Percentiles rank a stretch among this genome's conserved stretches.
Evolutionary conservation across 2,329 filamentous ascomycete species (phyloP).

Genomic region (Didymella exigua): DNA sequence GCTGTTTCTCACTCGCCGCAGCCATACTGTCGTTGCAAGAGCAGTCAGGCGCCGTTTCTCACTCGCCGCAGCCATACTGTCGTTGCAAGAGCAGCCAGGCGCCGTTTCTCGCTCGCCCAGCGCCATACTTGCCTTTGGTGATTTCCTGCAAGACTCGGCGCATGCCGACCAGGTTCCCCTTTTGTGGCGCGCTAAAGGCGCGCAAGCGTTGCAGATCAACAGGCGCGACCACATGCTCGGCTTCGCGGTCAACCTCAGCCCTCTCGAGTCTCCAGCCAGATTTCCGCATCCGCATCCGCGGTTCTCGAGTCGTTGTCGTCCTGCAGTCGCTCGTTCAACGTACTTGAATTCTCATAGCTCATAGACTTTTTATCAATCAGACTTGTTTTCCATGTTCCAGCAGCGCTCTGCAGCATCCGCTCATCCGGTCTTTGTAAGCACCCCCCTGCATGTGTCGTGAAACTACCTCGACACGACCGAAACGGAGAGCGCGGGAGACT

Average conservation of each 20-base stretch:
- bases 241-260: conserved; percentile 1
- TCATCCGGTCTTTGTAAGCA: not conserved
- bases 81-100: not conserved
- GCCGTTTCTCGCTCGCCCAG: not conserved
- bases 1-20: too few relatives aligned
- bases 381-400: not conserved
- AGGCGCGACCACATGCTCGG: conserved; percentile 8
- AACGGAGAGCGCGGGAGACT: conserved; percentile 24
- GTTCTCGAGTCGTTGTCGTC: not conserved
- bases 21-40: not conserved
- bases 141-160: not conserved
- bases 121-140: not conserved
- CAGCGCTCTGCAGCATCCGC: too few relatives aligned
- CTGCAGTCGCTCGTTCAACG: not conserved
- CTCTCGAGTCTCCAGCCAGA: conserved; percentile 7
- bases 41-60: conserved; percentile 1
- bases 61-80: not conserved
- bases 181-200: conserved; percentile 13
- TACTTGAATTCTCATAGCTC: not conserved
- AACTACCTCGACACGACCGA: conserved; percentile 21
- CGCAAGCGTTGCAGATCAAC: conserved; percentile 15
- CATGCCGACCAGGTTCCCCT: conserved; percentile 4
- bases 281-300: not conserved
- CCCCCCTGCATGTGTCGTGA: conserved; percentile 8
- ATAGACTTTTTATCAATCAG: not conserved